Evolutionary conservation across 345 rosid species (phyloP), one percentile per base, ranked within the genome.

Genomic region (Stellera chamaejasme): DNA sequence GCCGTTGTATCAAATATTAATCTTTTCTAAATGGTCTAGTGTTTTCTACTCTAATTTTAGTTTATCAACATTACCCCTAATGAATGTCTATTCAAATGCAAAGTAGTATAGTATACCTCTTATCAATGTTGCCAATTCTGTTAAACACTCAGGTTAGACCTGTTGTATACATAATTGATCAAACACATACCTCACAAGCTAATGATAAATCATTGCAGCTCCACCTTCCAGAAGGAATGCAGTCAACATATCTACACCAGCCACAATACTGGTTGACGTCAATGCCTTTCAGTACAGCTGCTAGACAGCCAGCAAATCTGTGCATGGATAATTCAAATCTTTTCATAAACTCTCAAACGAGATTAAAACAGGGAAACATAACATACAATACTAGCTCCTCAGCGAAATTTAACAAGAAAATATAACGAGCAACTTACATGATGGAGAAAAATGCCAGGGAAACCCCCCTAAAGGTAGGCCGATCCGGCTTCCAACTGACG

Each of bases 221-320:
- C 98, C 96, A 85, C 56, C 73, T 73, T 42, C 57, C 69, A 27
- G 76, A 76, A 48, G 92, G 90, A 45, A 85, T 52, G 69, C 96
- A 88, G 53, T 88, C 84, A 19, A 80, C 23, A 60, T 77, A 85
- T 62, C 73, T 62, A 64, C 96, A 88, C 93, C 90, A 80, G 12
- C 69, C 59, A 72, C 96, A 92, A 43, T 83, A 54, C 41, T 65
- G 74, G 78, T 79, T 77, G n/a, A 82, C 41, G 60, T 88, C 72
- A 59, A 79, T 50, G 32, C 90, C 90, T 66, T 39, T 55, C 54
- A 68, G 62, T 9, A 67, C 73, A 28, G 79, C 72, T 46, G 70
- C 68, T 19, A 85, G 71, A 71, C 80, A 72, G 19, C 83, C 90
- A 8, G 60, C 61, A 36, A 83, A 48, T 58, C 96, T 92, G 66